Evolutionary conservation across 495 filamentous ascomycete genomes (phyloP).

Genomic region (Astrothelium macrocarpum): DNA sequence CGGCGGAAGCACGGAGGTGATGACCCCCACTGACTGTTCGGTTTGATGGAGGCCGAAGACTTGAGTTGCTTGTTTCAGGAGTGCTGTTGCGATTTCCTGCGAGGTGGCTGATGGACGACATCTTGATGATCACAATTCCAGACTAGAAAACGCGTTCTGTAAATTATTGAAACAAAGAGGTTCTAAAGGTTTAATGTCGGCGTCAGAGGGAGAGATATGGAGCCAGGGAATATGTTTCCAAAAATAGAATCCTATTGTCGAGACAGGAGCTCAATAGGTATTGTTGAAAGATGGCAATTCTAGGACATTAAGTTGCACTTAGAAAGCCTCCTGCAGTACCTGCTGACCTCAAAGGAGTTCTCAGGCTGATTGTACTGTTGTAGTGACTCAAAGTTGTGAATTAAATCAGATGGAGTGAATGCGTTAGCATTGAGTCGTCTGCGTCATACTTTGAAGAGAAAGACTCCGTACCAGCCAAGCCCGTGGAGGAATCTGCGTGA

Average conservation of each 20-base stretch:
- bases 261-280: constrained; percentile 6
- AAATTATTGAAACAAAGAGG: not conserved
- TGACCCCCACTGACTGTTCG: constrained; percentile 68
- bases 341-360: constrained; percentile 24
- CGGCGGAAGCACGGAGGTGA: constrained; percentile 86
- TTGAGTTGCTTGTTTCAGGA: constrained; percentile 71
- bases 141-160: not conserved
- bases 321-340: constrained; percentile 19
- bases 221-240: constrained; percentile 8
- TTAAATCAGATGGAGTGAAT: not conserved
- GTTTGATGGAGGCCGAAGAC: constrained; percentile 80
- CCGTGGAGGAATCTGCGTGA: constrained; percentile 3
- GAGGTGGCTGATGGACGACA: constrained; percentile 54
- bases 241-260: constrained; percentile 12
- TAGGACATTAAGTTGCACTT: constrained; percentile 4
- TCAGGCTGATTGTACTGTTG: not conserved
- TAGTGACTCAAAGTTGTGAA: constrained; percentile 1
- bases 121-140: constrained; percentile 29
- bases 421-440: not conserved
- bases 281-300: not conserved
- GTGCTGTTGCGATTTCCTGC: constrained; percentile 92
- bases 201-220: not conserved
- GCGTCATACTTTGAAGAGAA: not conserved
- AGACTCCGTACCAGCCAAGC: constrained; percentile 4
- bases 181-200: not conserved